phyloP scores from a whole-genome alignment of 1,284 basidiomycete species.

The Ceraceosorus bombacis region DNA sequence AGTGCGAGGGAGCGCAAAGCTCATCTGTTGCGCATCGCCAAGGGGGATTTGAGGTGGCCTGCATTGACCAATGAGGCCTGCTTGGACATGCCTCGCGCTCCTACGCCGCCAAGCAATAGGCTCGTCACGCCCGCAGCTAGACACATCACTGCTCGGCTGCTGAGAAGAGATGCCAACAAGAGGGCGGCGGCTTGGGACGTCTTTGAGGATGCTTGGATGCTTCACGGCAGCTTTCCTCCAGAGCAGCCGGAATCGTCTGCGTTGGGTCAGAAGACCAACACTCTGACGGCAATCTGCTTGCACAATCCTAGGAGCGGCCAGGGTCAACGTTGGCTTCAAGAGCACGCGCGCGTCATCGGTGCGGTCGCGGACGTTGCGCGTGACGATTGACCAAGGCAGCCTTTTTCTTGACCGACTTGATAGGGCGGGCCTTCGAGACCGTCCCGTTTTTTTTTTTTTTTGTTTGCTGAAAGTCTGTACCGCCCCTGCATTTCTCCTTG shows the following conservation, averaged over 20 bases:
- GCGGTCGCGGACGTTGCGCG: background rate
- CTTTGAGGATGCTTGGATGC: slow-evolving; percentile 44
- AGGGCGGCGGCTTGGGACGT: slow-evolving; percentile 36
- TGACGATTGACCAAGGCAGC: background rate
- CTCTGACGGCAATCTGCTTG: slow-evolving; percentile 17
- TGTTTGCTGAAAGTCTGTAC: no score
- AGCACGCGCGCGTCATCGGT: background rate
- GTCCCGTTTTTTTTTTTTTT: no score
- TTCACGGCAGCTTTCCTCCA: slow-evolving; percentile 32
- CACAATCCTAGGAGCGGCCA: slow-evolving; percentile 15
- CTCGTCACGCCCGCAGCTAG: slow-evolving; percentile 41
- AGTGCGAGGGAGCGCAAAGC: slow-evolving; percentile 34
- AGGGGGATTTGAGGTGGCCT: slow-evolving; percentile 47
- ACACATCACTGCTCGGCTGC: slow-evolving; percentile 33
- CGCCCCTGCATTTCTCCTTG: no score
- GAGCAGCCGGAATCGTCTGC: slow-evolving; percentile 1
- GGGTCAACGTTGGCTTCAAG: background rate
- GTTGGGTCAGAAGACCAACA: slow-evolving; percentile 16
- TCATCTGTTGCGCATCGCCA: slow-evolving; percentile 45
- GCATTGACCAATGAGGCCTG: slow-evolving; percentile 46
- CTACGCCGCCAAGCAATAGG: slow-evolving; percentile 17
- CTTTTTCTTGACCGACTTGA: no score
- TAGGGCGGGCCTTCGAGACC: no score
- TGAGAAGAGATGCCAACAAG: slow-evolving; percentile 38
- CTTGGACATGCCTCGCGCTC: slow-evolving; percentile 15